Conservation (phyloP, 2,329 filamentous ascomycete genomes). For the Rutstroemia sp. region DNA sequence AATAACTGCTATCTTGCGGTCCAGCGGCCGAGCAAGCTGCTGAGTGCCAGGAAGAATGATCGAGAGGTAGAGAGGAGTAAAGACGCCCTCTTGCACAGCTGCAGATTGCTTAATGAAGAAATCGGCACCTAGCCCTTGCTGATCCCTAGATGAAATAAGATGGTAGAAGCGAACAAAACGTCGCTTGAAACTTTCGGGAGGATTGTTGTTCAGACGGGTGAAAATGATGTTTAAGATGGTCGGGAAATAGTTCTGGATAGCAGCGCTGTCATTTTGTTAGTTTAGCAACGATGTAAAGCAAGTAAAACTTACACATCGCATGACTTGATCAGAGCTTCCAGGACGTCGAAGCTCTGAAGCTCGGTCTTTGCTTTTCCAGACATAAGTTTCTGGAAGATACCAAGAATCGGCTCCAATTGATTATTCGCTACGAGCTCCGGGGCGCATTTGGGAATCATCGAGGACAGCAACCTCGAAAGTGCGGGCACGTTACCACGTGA, state of each 20-base stretch:
- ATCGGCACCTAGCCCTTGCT: slow-evolving; percentile 80
- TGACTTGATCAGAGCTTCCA: slow-evolving; percentile 70
- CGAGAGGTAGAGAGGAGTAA: slow-evolving; percentile 75
- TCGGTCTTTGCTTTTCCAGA: slow-evolving; percentile 57
- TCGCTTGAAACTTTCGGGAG: slow-evolving; percentile 72
- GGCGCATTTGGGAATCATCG: slow-evolving; percentile 73
- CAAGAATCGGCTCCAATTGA: slow-evolving; percentile 81
- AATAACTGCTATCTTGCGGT: slow-evolving; percentile 89
- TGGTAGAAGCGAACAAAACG: slow-evolving; percentile 95
- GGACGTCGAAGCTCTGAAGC: slow-evolving; percentile 77
- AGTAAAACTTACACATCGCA: slow-evolving; percentile 56
- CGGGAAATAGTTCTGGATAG: slow-evolving; percentile 48
- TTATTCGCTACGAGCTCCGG: slow-evolving; percentile 67
- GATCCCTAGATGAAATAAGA: slow-evolving; percentile 64
- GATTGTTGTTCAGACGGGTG: slow-evolving; percentile 53
- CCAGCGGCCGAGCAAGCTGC: slow-evolving; percentile 77
- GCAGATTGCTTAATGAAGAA: slow-evolving; percentile 86
- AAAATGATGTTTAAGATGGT: slow-evolving; percentile 76
- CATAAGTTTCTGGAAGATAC: slow-evolving; percentile 90
- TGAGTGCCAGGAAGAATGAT: slow-evolving; percentile 86
- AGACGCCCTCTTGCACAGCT: slow-evolving; percentile 69
- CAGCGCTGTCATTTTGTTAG: slow-evolving; percentile 37
- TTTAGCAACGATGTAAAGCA: background rate
- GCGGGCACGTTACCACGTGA: slow-evolving; percentile 89
- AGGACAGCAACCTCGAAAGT: slow-evolving; percentile 73